Percentiles rank a stretch among this genome's conserved stretches.
Evolutionary conservation across 805 yeast species (phyloP).

Genomic region (Schwanniomyces polymorphus): DNA sequence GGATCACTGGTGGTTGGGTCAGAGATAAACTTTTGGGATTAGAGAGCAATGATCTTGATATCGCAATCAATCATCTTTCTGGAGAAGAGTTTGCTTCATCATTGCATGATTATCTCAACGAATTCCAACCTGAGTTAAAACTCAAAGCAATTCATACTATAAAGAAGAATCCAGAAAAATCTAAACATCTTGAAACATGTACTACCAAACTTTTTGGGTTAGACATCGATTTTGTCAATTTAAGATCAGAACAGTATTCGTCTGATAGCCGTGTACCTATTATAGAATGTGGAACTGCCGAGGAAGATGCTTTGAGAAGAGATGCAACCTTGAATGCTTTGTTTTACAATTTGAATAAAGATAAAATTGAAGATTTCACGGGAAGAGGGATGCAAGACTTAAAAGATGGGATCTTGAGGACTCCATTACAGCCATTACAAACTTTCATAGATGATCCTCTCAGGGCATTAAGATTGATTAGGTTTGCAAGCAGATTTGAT

Average conservation of each 20-base stretch:
- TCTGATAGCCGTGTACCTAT: conserved; percentile 83
- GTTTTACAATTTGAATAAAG: conserved; percentile 75
- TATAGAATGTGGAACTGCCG: conserved; percentile 83
- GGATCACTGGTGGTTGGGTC: conserved; percentile 99
- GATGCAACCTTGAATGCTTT: conserved; percentile 95
- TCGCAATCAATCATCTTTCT: conserved; percentile 80
- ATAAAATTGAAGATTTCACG: conserved; percentile 82
- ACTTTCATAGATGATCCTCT: conserved; percentile 95
- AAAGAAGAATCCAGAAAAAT: conserved; percentile 90
- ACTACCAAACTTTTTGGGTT: conserved; percentile 81
- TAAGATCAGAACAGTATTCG: conserved; percentile 84
- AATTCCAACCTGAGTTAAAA: conserved; percentile 24
- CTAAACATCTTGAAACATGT: conserved; percentile 95
- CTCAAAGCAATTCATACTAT: conserved; percentile 67
- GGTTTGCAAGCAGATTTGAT: conserved; percentile 81
- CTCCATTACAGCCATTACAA: conserved; percentile 82
- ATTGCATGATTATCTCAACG: conserved; percentile 49
- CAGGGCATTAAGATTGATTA: conserved; percentile 77
- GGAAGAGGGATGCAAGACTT: conserved; percentile 74
- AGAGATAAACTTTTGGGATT: conserved; percentile 86
- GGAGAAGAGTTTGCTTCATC: conserved; percentile 84
- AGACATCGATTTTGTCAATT: conserved; percentile 93
- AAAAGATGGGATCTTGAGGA: conserved; percentile 66
- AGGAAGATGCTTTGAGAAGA: conserved; percentile 86
- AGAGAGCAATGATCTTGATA: conserved; percentile 84